Evolutionary conservation across 768 basidiomycete genomes (phyloP), one percentile per base, ranked within the genome.

Genomic region (Fistulinella prunicolor): DNA sequence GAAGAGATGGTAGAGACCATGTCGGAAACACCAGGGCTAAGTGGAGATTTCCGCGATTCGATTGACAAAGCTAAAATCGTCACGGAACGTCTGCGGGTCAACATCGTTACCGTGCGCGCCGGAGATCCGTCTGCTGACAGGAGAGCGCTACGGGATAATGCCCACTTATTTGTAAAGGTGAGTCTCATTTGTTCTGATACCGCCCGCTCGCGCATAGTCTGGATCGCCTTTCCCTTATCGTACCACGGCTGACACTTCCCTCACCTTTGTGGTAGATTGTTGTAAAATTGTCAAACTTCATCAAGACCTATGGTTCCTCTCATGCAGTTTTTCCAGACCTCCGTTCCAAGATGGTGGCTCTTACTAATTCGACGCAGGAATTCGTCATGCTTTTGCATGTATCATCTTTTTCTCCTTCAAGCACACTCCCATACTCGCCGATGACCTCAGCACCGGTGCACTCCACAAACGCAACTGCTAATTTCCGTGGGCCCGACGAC

Each of bases 341-440:
- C 36, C 80, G 88, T 50, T 77, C 73, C 45, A 82, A 83, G 59
- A 83, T 92, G 72, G 79, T 85, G 34, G 79, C 80, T 53, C 75
- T 96, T 47, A 89, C 86, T 19, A 86, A 89, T 57, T 79, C 85
- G 12, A 91, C 92, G 10, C 85, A 94, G 66, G 90, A 90, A 64
- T 87, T 93, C 58, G 84, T 89, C 41, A 89, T 91, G 55, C 73
- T 95, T 40, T 72, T 94, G 16, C 89, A 91, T 59, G 85, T 92
- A 39, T 91, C 92, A 7, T 89, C 87, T 0, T 82, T 89, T 55
- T 80, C 89, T 36, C 79, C 83, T 9, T 68, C 78, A 4, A 63
- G 78, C 14, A 76, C 78, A 34, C 73, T 81, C 32, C 73, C 85
- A 12, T 80, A 79, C 61, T 84, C 86, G 35, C 85, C 88, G 9